A percentile compares a stretch with the other conserved stretches of the same genome.
Conservation (phyloP, 192 early-diverging fungal species). For the Pilaira anomala region DNA sequence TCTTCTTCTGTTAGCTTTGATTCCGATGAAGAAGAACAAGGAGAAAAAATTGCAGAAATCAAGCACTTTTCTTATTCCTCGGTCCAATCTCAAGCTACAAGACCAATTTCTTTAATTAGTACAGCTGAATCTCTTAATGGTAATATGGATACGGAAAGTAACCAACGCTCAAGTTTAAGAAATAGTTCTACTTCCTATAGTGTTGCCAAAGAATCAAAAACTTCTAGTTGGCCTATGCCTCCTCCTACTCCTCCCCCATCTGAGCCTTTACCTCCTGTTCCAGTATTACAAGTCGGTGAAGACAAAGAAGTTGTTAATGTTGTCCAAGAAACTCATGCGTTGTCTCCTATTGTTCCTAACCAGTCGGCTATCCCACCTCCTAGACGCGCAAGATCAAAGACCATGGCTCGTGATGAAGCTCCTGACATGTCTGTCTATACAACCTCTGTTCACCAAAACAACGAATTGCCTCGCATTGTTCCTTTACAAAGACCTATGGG, state of each 20-base stretch:
- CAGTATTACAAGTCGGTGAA: neutral
- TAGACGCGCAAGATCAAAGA: constrained; percentile 6
- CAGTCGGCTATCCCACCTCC: neutral
- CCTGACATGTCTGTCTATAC: too few species aligned
- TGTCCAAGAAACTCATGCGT: too few species aligned
- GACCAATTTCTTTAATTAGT: neutral
- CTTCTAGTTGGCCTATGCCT: constrained; percentile 15
- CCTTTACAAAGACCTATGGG: neutral
- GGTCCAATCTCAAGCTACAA: neutral
- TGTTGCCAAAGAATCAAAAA: too few species aligned
- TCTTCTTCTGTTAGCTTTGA: constrained; percentile 7
- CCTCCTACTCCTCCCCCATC: constrained; percentile 22
- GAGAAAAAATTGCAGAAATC: neutral
- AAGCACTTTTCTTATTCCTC: constrained; percentile 15
- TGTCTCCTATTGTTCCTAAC: neutral
- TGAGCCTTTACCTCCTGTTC: constrained; percentile 17
- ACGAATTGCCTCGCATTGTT: constrained; percentile 4
- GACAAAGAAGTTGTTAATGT: neutral
- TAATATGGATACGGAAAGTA: neutral
- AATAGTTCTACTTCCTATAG: too few species aligned
- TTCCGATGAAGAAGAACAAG: constrained; percentile 4
- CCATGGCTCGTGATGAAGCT: neutral
- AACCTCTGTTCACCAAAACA: neutral
- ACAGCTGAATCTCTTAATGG: neutral
- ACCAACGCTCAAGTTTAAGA: neutral